These are phyloP conservation scores for Cryptococcus sp. DNA, from an alignment of 1,284 basidiomycete genomes.

Conservation along the genomic window DNA sequence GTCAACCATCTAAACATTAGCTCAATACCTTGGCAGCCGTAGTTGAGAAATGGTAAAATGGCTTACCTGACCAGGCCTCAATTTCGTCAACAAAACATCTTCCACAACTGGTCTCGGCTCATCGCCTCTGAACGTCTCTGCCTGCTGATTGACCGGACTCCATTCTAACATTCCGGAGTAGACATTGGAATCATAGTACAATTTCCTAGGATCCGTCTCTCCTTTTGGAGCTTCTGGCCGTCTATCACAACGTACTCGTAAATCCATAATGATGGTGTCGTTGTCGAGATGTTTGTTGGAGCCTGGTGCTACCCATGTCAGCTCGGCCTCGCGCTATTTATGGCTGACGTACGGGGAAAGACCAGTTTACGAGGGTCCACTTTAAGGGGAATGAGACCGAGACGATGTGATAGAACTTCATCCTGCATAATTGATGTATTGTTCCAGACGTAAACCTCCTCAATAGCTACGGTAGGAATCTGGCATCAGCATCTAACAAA, in stretches of 20 bases:
- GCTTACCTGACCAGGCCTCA: conserved; percentile 69
- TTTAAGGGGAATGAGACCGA: conserved; percentile 85
- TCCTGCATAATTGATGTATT: conserved; percentile 94
- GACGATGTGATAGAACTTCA: conserved; percentile 84
- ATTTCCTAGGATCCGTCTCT: conserved; percentile 59
- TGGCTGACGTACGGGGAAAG: conserved; percentile 41
- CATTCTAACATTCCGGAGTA: conserved; percentile 76
- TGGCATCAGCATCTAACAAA: conserved; percentile 46
- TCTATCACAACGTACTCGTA: conserved; percentile 68
- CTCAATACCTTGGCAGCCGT: background rate
- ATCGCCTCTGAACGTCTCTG: conserved; percentile 41
- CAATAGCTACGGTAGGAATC: conserved; percentile 91
- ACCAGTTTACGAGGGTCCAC: conserved; percentile 67
- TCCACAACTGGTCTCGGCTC: conserved; percentile 55
- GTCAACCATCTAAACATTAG: conserved; percentile 54
- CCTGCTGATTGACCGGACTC: conserved; percentile 84
- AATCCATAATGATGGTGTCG: conserved; percentile 86
- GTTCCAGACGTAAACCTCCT: conserved; percentile 90
- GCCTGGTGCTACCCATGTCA: conserved; percentile 45
- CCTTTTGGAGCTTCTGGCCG: conserved; percentile 54
- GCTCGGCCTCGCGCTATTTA: background rate
- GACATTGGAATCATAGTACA: conserved; percentile 65
- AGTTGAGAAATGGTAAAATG: too few relatives aligned
- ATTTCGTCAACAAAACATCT: conserved; percentile 89
- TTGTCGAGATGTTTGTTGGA: conserved; percentile 65